Evolutionary conservation across 2,329 filamentous ascomycete species (phyloP).

Genomic region (Colletotrichum sp.): DNA sequence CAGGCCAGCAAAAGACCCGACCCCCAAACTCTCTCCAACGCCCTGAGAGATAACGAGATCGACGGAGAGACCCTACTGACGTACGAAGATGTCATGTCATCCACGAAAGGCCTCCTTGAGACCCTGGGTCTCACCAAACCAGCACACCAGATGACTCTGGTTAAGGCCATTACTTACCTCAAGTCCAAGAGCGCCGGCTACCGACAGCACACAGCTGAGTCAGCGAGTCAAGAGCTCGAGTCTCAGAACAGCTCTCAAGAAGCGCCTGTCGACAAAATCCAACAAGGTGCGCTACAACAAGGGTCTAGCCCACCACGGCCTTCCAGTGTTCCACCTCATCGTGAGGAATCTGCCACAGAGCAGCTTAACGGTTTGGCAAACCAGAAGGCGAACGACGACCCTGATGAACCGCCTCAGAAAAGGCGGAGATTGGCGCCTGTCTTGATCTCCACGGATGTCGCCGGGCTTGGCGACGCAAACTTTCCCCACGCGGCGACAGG

Average conservation of each 20-base stretch:
- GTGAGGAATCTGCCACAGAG: neutral
- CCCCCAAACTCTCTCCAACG: constrained; percentile 52
- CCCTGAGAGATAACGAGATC: constrained; percentile 65
- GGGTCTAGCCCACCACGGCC: neutral
- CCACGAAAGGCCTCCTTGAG: constrained; percentile 52
- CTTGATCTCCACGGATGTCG: constrained; percentile 18
- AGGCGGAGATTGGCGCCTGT: constrained; percentile 31
- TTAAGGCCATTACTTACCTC: constrained; percentile 52
- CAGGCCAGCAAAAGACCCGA: constrained; percentile 52
- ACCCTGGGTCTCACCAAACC: constrained; percentile 62
- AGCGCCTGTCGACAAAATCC: neutral
- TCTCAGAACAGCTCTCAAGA: neutral
- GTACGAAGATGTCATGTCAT: constrained; percentile 50
- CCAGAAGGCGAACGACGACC: neutral
- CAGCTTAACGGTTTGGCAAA: neutral
- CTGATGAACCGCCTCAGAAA: constrained; percentile 25
- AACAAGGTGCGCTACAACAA: neutral
- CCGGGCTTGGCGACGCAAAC: constrained; percentile 17
- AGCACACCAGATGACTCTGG: constrained; percentile 62
- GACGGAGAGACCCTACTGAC: constrained; percentile 69
- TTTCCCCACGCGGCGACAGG: constrained; percentile 8
- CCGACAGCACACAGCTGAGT: constrained; percentile 2
- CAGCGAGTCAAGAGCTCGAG: neutral
- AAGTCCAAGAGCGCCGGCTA: constrained; percentile 22
- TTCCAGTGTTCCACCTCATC: neutral